Conservation (phyloP, 2,329 filamentous ascomycete genomes). For the Thermoascus crustaceus region DNA sequence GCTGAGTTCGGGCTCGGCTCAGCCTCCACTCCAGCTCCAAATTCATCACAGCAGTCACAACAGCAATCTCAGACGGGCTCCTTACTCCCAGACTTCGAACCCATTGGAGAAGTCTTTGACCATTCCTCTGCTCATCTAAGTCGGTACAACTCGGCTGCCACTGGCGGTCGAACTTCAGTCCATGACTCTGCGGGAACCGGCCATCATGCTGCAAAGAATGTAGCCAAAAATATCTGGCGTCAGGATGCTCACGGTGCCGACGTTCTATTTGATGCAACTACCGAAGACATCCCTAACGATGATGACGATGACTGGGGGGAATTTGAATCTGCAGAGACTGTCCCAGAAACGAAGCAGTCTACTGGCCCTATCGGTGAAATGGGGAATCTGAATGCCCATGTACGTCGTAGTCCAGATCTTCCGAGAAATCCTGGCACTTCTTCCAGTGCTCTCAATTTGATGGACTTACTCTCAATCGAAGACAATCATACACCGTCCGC, state of each 20-base stretch:
- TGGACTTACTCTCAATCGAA: conserved; percentile 23
- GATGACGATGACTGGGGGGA: conserved; percentile 40
- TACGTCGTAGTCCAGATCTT: neutral
- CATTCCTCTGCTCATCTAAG: neutral
- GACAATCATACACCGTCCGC: conserved; percentile 12
- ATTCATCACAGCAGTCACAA: neutral
- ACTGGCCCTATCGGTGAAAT: conserved; percentile 4
- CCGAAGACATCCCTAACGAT: conserved; percentile 19
- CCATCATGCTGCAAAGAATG: neutral
- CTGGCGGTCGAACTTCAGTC: neutral
- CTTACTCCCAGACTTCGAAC: neutral
- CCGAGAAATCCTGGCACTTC: conserved; percentile 1
- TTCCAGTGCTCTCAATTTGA: conserved; percentile 15
- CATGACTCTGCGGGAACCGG: neutral
- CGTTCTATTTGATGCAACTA: conserved; percentile 57
- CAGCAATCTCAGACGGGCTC: neutral
- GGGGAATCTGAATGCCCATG: conserved; percentile 1
- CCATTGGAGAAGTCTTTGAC: no score
- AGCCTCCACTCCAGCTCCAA: conserved; percentile 11
- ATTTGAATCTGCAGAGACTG: conserved; percentile 30
- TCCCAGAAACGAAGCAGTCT: conserved; percentile 7
- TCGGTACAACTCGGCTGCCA: neutral
- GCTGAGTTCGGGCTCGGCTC: conserved; percentile 40
- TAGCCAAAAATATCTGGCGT: conserved; percentile 3
- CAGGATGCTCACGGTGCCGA: conserved; percentile 17